Evolutionary conservation across 2,329 filamentous ascomycete species (phyloP).

Genomic region (Neodidymelliopsis sp.): DNA sequence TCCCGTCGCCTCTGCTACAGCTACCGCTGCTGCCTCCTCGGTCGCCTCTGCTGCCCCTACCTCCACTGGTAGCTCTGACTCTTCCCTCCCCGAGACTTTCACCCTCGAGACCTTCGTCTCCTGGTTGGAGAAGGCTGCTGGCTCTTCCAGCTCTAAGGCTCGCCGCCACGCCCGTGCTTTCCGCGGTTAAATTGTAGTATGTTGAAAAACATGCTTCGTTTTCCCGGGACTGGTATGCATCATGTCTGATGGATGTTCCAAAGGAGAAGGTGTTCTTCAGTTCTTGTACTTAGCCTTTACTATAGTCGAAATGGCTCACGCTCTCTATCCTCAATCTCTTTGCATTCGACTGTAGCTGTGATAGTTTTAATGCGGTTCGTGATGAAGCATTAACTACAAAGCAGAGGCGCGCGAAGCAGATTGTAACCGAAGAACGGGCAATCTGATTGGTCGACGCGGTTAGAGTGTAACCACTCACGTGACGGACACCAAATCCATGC

Average conservation of each 20-base stretch:
- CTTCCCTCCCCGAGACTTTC: conserved; percentile 26
- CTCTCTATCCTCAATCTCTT: conserved; percentile 1
- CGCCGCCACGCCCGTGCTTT: conserved; percentile 31
- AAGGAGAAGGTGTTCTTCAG: conserved; percentile 15
- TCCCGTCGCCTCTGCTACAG: conserved; percentile 17
- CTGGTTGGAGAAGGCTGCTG: conserved; percentile 33
- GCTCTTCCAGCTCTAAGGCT: conserved; percentile 27
- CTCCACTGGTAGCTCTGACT: conserved; percentile 13
- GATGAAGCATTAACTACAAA: neutral
- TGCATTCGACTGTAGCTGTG: too few relatives aligned
- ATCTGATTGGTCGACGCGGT: too few relatives aligned
- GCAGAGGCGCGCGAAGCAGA: too few relatives aligned
- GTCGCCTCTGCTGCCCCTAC: conserved; percentile 14
- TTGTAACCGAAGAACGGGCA: too few relatives aligned
- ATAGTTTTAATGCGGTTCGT: too few relatives aligned
- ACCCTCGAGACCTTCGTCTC: conserved; percentile 34
- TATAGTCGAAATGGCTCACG: conserved; percentile 15
- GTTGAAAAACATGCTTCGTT: neutral
- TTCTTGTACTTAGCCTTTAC: conserved; percentile 27
- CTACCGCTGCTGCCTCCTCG: conserved; percentile 9
- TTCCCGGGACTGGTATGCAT: neutral
- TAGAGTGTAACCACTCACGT: too few relatives aligned
- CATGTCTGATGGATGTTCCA: conserved; percentile 7
- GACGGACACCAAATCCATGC: too few relatives aligned
- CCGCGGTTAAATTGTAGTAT: conserved; percentile 16